These are phyloP conservation scores for Sphagnum fallax DNA, from an alignment of 228 moss, liverwort and hornwort genomes.

Conservation along the genomic window DNA sequence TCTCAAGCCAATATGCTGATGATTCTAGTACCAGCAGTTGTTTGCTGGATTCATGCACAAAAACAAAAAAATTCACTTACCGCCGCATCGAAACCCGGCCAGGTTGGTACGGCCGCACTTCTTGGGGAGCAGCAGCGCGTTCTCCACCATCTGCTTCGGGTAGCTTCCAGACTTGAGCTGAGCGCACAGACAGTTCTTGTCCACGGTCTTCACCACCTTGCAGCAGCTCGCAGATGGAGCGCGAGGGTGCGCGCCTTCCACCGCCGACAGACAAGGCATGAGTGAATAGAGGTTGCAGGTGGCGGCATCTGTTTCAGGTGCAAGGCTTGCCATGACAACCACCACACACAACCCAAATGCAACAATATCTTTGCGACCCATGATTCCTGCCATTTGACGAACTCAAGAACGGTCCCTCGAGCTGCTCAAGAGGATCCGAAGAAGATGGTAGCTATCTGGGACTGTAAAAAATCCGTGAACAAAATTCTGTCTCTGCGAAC, in stretches of 20 bases:
- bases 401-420: too few relatives aligned
- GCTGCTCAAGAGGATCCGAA: too few relatives aligned
- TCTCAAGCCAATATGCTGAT: too few relatives aligned
- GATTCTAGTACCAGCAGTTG: too few relatives aligned
- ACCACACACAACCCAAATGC: not conserved
- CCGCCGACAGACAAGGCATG: not conserved
- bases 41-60: too few relatives aligned
- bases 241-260: not conserved
- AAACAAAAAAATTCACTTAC: not conserved
- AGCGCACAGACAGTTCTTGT: not conserved
- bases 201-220: not conserved
- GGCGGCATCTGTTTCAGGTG: not conserved
- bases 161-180: constrained; percentile 1
- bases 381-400: too few relatives aligned
- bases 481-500: too few relatives aligned
- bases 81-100: not conserved
- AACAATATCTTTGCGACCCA: not conserved
- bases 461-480: too few relatives aligned
- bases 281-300: not conserved
- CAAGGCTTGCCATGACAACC: not conserved
- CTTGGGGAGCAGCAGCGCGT: constrained; percentile 1
- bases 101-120: not conserved
- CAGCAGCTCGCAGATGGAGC: not conserved
- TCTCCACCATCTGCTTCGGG: not conserved
- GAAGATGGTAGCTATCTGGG: too few relatives aligned